Evolutionary conservation across 768 basidiomycete species (phyloP), one percentile per base, ranked within the genome.

Genomic region (Phanerodontia chrysosporium): DNA sequence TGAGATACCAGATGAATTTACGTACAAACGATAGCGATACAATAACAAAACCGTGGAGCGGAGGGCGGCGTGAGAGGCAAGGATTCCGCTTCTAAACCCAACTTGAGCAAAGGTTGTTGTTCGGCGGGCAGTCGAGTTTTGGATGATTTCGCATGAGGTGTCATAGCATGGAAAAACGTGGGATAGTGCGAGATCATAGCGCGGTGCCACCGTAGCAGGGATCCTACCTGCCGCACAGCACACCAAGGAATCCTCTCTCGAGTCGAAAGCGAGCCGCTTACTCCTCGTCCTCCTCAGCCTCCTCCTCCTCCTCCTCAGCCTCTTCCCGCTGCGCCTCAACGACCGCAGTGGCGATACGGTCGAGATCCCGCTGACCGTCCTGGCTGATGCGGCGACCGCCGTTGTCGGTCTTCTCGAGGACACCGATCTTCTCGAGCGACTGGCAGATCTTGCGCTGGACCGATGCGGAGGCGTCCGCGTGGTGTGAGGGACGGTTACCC

Each of bases 401-500:
- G 70, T 95, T 94, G 45, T 90, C 86, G 61, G 90, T 85, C 77
- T 89, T 83, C 80, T 98, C 97, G 69, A 98, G 82, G 59, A 98
- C 97, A 69, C 95, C 95, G 70, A 99, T 98, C 83, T 96, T 97
- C 83, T 98, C 96, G 67, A 98, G 81, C 48, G 94, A 86, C 78
- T 99, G 96, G 79, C 95, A 94, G 66, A 98, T 79, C 78, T 91
- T 95, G 72, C 95, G 90, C 76, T 98, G 94, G 52, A 98, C 91
- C 58, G 87, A 87, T 57, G 88, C 82, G 45, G 95, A 94, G 25
- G 86, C 83, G 71, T 90, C 82, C 58, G 83, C 86, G 78, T 98
- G 96, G 80, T 96, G 95, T 63, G 92, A 93, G 51, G 96, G 95
- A 66, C 97, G 89, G 84, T 94, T 92, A 53, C 97, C 97, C 62